phyloP scores from a whole-genome alignment of 306 rosid species.

The Dryas alaskensis region DNA sequence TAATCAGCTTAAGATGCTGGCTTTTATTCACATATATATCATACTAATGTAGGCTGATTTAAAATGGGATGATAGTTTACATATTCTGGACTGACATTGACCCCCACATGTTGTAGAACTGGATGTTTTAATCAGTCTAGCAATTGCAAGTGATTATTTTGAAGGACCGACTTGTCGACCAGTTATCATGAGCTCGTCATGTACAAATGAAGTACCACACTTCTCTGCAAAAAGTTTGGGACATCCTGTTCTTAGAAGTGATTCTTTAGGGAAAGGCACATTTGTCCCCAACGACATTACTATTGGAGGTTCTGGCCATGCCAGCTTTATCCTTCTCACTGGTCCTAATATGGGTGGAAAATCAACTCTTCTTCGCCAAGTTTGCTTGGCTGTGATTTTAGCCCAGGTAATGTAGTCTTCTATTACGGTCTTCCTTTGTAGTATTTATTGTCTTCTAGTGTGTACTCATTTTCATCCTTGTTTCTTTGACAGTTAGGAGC shows the following conservation, averaged over 20 bases:
- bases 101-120: constrained; percentile 63
- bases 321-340: constrained; percentile 78
- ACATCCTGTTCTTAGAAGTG: constrained; percentile 85
- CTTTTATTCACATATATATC: too few species aligned
- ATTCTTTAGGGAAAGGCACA: constrained; percentile 75
- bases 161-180: constrained; percentile 86
- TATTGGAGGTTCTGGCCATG: constrained; percentile 69
- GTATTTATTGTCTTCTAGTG: not conserved
- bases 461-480: constrained; percentile 21
- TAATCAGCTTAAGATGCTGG: too few species aligned
- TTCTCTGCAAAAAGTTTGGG: constrained; percentile 74
- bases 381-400: constrained; percentile 84
- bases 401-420: constrained; percentile 67
- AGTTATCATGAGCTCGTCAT: constrained; percentile 41
- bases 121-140: constrained; percentile 89
- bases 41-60: too few species aligned
- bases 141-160: constrained; percentile 74
- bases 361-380: constrained; percentile 97
- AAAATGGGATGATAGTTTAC: too few species aligned
- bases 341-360: constrained; percentile 99
- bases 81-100: constrained; percentile 30
- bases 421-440: constrained; percentile 7
- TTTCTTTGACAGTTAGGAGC: constrained; percentile 74
- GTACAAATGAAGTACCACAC: constrained; percentile 51
- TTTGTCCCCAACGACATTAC: constrained; percentile 78